Evolutionary conservation across 148 eudicot species (phyloP).

Genomic region (Rhododendron ovatum): DNA sequence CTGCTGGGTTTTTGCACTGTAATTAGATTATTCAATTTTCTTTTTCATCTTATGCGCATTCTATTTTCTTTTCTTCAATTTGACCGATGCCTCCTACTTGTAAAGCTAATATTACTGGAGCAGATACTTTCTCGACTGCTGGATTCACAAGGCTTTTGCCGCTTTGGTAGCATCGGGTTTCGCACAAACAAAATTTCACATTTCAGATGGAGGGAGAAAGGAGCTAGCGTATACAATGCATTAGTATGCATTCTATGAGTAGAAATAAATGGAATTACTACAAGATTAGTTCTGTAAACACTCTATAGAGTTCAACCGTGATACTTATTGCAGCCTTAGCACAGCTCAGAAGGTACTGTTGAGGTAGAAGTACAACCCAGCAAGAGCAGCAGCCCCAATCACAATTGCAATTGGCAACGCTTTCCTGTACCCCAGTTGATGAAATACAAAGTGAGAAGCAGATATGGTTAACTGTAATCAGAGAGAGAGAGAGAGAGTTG

Average conservation of each 20-base stretch:
- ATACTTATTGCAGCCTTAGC: neutral
- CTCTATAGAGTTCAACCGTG: neutral
- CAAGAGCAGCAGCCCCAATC: slow-evolving; percentile 64
- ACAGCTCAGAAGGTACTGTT: slow-evolving; percentile 42
- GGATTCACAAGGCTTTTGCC: neutral
- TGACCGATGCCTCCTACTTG: neutral
- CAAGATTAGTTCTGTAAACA: neutral
- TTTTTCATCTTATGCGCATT: neutral
- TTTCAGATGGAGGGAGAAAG: neutral
- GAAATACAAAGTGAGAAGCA: neutral
- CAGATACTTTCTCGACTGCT: neutral
- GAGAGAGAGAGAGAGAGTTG: neutral
- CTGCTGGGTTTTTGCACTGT: neutral
- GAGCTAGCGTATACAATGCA: neutral
- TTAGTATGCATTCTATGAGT: neutral
- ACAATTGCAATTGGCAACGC: slow-evolving; percentile 78
- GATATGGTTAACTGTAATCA: neutral
- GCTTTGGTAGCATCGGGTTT: neutral
- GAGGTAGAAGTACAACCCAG: slow-evolving; percentile 70
- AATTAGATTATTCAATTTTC: neutral
- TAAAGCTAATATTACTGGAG: neutral
- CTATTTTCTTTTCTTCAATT: neutral
- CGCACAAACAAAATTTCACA: neutral
- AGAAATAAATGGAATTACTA: neutral
- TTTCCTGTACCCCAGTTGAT: slow-evolving; percentile 36